Conservation (phyloP, 495 filamentous ascomycete genomes). For the Xylaria sp. region DNA sequence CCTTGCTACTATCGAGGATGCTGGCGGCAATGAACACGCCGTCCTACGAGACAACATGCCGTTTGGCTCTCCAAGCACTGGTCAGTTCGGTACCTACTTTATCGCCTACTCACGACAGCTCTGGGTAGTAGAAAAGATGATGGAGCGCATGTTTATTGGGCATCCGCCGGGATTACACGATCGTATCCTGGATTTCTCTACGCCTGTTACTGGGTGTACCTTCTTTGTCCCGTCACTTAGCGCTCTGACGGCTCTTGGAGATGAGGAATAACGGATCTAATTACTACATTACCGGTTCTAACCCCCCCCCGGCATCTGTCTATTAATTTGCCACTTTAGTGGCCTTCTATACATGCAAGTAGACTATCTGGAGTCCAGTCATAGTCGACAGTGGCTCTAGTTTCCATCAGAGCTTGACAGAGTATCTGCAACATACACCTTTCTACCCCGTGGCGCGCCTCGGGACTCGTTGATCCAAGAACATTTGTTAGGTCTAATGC, state of each 20-base stretch:
- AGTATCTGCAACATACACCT: slow-evolving; percentile 23
- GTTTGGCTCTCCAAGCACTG: slow-evolving; percentile 60
- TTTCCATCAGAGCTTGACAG: slow-evolving; percentile 16
- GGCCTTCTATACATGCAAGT: slow-evolving; percentile 19
- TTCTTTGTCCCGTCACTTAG: slow-evolving; percentile 62
- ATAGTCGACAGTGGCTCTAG: slow-evolving; percentile 1
- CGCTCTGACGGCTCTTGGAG: slow-evolving; percentile 48
- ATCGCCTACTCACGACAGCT: slow-evolving; percentile 62
- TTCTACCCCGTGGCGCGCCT: slow-evolving; percentile 15
- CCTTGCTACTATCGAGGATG: slow-evolving; percentile 61
- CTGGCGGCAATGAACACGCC: slow-evolving; percentile 57
- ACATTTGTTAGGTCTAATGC: slow-evolving; percentile 15
- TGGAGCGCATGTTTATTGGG: slow-evolving; percentile 64
- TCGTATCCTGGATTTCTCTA: slow-evolving; percentile 62
- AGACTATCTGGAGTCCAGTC: slow-evolving; percentile 20
- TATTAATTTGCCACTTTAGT: neutral
- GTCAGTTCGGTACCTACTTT: slow-evolving; percentile 66
- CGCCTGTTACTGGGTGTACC: slow-evolving; percentile 56
- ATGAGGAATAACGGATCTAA: slow-evolving; percentile 26
- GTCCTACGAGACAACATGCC: slow-evolving; percentile 69
- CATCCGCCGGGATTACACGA: slow-evolving; percentile 63
- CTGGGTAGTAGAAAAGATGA: slow-evolving; percentile 66
- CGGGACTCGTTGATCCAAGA: slow-evolving; percentile 14
- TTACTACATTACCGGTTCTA: neutral
- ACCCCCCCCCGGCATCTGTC: neutral